Evolutionary conservation across 2,329 filamentous ascomycete genomes (phyloP), one percentile per base, ranked within the genome.

Genomic region (Aureobasidium sp.): DNA sequence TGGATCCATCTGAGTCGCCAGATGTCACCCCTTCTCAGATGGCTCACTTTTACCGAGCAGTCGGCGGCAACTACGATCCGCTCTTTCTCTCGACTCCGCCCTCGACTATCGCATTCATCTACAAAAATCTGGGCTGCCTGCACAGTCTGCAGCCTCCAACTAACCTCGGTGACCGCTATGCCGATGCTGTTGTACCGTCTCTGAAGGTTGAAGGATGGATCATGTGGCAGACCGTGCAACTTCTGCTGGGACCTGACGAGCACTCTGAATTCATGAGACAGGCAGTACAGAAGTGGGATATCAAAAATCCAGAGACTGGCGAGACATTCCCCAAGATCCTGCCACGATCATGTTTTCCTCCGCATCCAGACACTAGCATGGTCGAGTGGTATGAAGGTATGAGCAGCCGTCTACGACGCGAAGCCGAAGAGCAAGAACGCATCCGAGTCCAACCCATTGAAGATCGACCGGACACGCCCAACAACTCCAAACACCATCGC

Each of bases 201-300:
- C 78, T 99, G 62, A 95, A 93, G 39, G 80, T 83, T 0, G 84
- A 85, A 70, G 94, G 94, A 44, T 99, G 96, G 73, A 89, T 93
- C 47, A 87, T 90, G 72, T 99, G 93, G 93, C 88, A 96, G 77
- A 91, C 90, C 0, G 89, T 97, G 61, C 91, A 97, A 76, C 82
- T 96, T 26, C 79, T 97, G 39, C 82, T 97, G 1, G 89, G 87
- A 1, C 94, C 94, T 0, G 88, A 94, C 67, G 90, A 95, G 69
- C 92, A 97, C 76, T 88, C 91, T 0, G 85, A 85, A 0, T 93
- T 91, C 68, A 75, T 99, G 27, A 90, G 94, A 69, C 87, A 84
- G 69, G 90, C 91, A 0, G 88, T 96, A 3, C 82, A 82, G 64
- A 80, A 88, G 66, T 97, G 91, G 83, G 81, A 85, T 39, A 81